These are phyloP conservation scores for Gossypium ekmanianum DNA, from an alignment of 345 rosid genomes.

Conservation along the genomic window DNA sequence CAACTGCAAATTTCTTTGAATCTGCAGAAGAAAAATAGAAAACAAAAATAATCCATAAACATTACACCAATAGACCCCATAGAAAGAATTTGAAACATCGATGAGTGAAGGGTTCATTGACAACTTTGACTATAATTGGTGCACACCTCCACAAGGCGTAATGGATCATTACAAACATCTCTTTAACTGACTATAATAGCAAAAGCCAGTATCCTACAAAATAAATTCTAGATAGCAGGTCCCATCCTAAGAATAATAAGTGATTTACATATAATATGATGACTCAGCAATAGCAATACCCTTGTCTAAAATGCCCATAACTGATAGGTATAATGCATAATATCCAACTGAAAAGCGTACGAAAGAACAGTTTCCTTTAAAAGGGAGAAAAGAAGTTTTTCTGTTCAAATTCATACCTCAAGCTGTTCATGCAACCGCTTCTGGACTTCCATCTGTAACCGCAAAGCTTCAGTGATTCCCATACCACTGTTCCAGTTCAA, in stretches of 20 bases:
- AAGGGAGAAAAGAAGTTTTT: background rate
- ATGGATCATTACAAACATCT: background rate
- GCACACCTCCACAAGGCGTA: background rate
- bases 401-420: conserved; percentile 50
- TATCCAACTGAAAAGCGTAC: background rate
- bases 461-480: conserved; percentile 77
- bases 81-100: background rate
- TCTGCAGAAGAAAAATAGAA: conserved; percentile 36
- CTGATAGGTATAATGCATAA: background rate
- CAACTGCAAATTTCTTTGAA: conserved; percentile 86
- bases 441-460: conserved; percentile 90
- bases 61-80: background rate
- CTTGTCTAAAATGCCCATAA: background rate
- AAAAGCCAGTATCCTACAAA: background rate
- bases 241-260: background rate
- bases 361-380: background rate
- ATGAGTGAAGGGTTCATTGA: background rate
- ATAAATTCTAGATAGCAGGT: background rate
- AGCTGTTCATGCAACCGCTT: conserved; percentile 90
- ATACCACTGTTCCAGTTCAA: conserved; percentile 48
- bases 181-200: background rate
- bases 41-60: background rate
- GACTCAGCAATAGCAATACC: background rate
- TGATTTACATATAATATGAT: background rate
- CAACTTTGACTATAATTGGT: background rate